Percentiles rank a stretch among this genome's conserved stretches.
These are phyloP conservation scores for Excoecaria cochinchinensis DNA, from an alignment of 345 rosid species.

Conservation along the genomic window DNA sequence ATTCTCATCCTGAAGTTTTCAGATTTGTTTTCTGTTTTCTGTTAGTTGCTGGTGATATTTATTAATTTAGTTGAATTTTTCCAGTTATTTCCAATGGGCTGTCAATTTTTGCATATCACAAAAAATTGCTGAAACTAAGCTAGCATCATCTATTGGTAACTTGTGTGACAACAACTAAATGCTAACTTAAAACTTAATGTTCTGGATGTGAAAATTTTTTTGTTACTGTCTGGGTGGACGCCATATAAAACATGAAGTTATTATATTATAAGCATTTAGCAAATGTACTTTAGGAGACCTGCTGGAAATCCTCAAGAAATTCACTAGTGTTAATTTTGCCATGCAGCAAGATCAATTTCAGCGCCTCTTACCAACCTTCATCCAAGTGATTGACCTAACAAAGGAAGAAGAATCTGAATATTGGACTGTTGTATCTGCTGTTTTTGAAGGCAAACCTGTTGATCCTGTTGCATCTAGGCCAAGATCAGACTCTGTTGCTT, in stretches of 20 bases:
- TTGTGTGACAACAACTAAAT: not conserved
- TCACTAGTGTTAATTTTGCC: constrained; percentile 3
- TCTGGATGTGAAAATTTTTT: not conserved
- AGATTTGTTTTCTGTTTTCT: not conserved
- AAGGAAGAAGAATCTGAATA: constrained; percentile 66
- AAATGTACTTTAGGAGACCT: not conserved
- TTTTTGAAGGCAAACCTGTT: constrained; percentile 60
- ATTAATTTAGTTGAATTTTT: not conserved
- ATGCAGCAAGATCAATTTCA: constrained; percentile 73
- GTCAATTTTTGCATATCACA: not conserved
- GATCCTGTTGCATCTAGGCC: constrained; percentile 41
- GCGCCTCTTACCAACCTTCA: constrained; percentile 66
- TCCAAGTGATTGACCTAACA: constrained; percentile 61
- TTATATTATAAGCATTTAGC: not conserved
- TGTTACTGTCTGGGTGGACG: not conserved
- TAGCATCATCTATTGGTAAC: not conserved
- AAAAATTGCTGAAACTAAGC: not conserved
- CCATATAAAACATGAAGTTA: not conserved
- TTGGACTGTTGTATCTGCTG: constrained; percentile 59
- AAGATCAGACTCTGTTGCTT: constrained; percentile 27
- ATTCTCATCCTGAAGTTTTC: not conserved
- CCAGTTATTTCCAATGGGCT: not conserved
- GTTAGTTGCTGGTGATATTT: not conserved
- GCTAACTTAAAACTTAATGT: not conserved
- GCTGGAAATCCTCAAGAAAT: constrained; percentile 8